Evolutionary conservation across 1,139 yeast genomes (phyloP), one percentile per base, ranked within the genome.

Genomic region (Lipomyces yarrowii): DNA sequence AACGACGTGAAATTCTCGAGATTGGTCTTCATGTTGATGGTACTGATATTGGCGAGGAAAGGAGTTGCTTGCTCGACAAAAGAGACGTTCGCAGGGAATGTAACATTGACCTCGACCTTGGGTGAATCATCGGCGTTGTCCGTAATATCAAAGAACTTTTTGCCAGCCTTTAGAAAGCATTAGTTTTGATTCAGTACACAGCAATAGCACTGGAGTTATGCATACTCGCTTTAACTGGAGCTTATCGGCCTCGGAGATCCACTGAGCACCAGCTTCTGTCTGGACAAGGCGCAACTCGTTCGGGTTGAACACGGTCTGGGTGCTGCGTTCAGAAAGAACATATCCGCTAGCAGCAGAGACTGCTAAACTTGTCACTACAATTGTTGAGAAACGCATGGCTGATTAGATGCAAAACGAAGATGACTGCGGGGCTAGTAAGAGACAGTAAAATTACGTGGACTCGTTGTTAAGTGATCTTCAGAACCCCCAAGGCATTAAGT

Each of bases 91-190:
- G 73, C 73, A 0, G 97, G 97, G 77, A 86, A 90, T 33, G 79
- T 77, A 72, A 70, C 62, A 26, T 63, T 61, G 57, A 60, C 55
- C 18, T 57, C 59, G 11, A 61, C 32, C 23, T 37, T 13, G 30
- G n/a, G 60, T 7, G 63, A 51, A 55, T 62, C 60, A 18, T 60
- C 64, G 23, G 55, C 57, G 18, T 51, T 73, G 35, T 81, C 81
- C 7, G 97, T 90, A 54, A 91, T 83, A 77, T 91, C 97, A 71
- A 91, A 84, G 75, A 90, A 91, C 53, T 81, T 83, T 54, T 82
- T 77, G 57, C 89, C 87, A 35, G 81, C 76, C 66, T 63, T n/a
- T 37, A 10, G 8, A 23, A 5, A 48, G 32, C 13, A 26, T 33
- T n/a, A 18, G 21, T 11, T 52, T 42, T 10, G 13, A 10, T 13